Base-by-base conservation (phyloP, 2,329 filamentous ascomycete genomes). In the Talaromyces sp. region DNA sequence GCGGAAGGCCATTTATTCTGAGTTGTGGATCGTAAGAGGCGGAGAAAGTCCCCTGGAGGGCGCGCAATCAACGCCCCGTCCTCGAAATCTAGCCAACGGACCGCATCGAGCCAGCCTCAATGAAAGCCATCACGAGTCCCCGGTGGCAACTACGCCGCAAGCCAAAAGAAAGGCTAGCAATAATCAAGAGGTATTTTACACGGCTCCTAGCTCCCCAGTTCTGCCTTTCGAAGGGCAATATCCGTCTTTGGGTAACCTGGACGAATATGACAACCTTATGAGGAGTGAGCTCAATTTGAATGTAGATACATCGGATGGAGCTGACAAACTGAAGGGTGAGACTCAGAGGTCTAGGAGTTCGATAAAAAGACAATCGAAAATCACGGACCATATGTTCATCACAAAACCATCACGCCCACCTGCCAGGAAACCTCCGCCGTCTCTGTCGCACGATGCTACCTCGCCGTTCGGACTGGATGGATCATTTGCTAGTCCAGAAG, bases 1-100 rank as follows among this genome's bases (percentile, higher is more conserved):
- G 11, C 49, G 69, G 31, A 62, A 68, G 2, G 58, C 75, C 14
- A 66, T 80, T 27, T 56, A 73, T 3, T 74, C 78, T 39, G 74
- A 79, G 56, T 43, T 74, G 8, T 76, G 75, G 52, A 59, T 79
- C 35, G 52, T 72, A 6, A 71, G 64, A 14, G 67, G 68, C 10
- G 72, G 73, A 9, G 69, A 66, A 3, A 69, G 68, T 39, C 64
- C 61, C 33, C 58, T 60, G 13, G 62, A 60, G 47, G 22, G 54
- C 19, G 61, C 65, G 8, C 63, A 60, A n/a, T 27, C 33, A 14
- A 43, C 56, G 22, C 24, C 41, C n/a, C 65, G 33, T 22, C 64
- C 64, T 56, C 64, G 65, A 19, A 60, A 68, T 37, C 58, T 68
- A n/a, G 52, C 65, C 16, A 61, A 70, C 43, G 63, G 67, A 39